Base-by-base conservation (phyloP, 345 rosid species). In the Heritiera littoralis region DNA sequence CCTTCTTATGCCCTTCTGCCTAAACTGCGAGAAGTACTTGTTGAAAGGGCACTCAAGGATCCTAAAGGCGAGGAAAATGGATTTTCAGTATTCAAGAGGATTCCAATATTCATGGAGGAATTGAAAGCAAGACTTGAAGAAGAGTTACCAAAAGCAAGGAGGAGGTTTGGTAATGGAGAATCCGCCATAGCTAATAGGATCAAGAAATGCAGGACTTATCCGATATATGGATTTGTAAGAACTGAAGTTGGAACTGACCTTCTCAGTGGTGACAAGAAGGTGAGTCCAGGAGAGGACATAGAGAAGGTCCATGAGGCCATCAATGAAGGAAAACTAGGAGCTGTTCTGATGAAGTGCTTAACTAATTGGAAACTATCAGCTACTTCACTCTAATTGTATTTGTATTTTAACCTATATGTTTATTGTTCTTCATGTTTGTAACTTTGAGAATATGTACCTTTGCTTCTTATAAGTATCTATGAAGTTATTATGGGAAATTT, bases 231-330 rank as follows among this genome's bases (percentile, higher is more conserved):
- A 81, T 88, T 88, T 61, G 86, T 88, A 79, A 84, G 90, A 79
- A 58, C 6, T 49, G 86, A 88, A 68, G 78, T 79, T 17, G 86
- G 86, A 56, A 86, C 88, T 7, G 82, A 84, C 80, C 83, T 86
- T 52, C 87, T 88, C 23, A 84, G 80, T 58, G 90, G 88, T 40
- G 87, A 79, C 28, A 88, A 86, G 83, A 84, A 82, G 66, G 81
- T 81, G 73, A 86, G 90, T 66, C 90, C 88, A n/a, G 90, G 88
- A 35, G 90, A 88, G 78, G 87, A 86, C 52, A 84, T 86, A 59
- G 89, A 86, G 85, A 88, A 86, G 78, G 87, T 88, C 54, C 77
- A 78, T 40, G 84, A 84, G 49, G 89, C 86, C 61, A 84, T 88
- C 40, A 60, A 84, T 32, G 84, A 83, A 70, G 89, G 85, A 12